Evolutionary conservation across 75 land plant genomes (phyloP), one percentile per base, ranked within the genome.

Genomic region (Adiantum capillusveneris): DNA sequence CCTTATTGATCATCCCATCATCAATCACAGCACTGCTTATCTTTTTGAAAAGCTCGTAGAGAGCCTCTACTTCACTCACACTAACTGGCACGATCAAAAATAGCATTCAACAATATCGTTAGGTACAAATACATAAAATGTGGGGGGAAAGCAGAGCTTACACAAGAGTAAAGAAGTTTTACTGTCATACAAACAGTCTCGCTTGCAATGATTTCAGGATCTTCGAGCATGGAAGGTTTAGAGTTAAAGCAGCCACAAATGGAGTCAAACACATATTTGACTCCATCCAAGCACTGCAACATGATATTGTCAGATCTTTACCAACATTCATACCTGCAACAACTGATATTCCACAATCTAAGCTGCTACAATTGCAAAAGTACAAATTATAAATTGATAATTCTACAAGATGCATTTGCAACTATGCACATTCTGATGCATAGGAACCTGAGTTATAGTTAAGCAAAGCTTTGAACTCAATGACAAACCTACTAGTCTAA

Each of bases 1-100:
- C 93, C 89, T 85, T 88, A 62, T 62, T 76, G 49, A 88, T 88
- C 24, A 85, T 58, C 31, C 94, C 94, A 70, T 88, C 94, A 59
- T 79, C 82, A 53, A 79, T 69, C 22, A 81, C 83, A 43, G 74
- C 72, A 60, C 84, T 79, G 44, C 84, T 81, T 27, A 79, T 81
- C 66, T 78, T 76, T 66, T 76, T 76, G 31, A 76, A 79, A 24
- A 79, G 67, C 67, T 79, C 82, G 63, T 79, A 76, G 43, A 79
- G 25, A 24, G 82, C 82, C 46, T 79, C 82, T 22, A 79, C 73
- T 57, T 79, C 82, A 63, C 81, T 79, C 11, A 79, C 82, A 37
- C 71, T 79, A 45, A 79, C 78, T 75, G 68, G 65, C 61, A 60
- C 62, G 50, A 39, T 5, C 20, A 57, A 20, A 28, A 13, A 26